Conservation (phyloP, 768 basidiomycete species). For the Auricularia sp. region DNA sequence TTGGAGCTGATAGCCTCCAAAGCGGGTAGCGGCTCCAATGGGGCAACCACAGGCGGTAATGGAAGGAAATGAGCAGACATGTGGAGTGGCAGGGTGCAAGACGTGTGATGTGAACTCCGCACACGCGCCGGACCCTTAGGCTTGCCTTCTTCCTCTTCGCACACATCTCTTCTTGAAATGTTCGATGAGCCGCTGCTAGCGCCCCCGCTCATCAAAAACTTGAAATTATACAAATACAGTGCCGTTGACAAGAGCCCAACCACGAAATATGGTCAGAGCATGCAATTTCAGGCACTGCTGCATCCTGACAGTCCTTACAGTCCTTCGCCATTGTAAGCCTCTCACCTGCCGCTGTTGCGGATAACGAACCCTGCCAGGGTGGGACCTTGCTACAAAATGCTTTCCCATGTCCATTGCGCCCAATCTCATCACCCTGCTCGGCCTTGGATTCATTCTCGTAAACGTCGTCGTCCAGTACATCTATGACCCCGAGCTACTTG, state of each 20-base stretch:
- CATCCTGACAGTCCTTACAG: neutral
- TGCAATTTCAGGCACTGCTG: neutral
- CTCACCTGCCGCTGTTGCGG: neutral
- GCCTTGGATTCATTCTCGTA: slow-evolving; percentile 8
- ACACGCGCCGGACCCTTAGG: neutral
- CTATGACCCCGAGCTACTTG: slow-evolving; percentile 7
- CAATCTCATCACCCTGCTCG: slow-evolving; percentile 10
- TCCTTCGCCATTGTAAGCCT: slow-evolving; percentile 7
- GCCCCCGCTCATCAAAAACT: neutral
- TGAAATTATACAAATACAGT: neutral
- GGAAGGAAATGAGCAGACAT: neutral
- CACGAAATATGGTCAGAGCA: slow-evolving; percentile 8
- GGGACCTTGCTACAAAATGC: slow-evolving; percentile 7
- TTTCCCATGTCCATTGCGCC: slow-evolving; percentile 12
- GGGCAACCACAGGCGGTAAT: neutral
- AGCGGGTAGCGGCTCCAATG: neutral
- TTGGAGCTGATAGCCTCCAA: neutral
- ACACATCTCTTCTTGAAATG: neutral
- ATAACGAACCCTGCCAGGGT: slow-evolving; percentile 2
- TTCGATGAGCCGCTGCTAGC: neutral
- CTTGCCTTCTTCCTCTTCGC: neutral
- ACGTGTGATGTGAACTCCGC: neutral
- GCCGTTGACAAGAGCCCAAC: slow-evolving; percentile 7
- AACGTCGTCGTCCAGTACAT: slow-evolving; percentile 2
- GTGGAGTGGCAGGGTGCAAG: neutral